Conservation (phyloP, 306 rosid species). For the Sicyos edulis region DNA sequence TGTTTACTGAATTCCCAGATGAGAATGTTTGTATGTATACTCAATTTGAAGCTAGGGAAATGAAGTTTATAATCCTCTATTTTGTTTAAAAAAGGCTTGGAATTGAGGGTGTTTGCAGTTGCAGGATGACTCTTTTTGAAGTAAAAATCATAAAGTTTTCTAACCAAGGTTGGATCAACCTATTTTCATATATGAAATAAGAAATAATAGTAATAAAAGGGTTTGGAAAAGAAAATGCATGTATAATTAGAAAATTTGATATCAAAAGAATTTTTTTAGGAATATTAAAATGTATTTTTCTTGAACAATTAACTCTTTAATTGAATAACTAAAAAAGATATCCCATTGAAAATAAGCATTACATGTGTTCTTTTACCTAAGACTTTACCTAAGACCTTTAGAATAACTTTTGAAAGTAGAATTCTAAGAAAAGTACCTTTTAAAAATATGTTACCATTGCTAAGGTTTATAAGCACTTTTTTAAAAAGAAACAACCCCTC, state of each 20-base stretch:
- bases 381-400: too few relatives aligned
- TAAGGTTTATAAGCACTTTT: not conserved
- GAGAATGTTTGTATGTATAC: not conserved
- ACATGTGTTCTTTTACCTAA: too few relatives aligned
- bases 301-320: too few relatives aligned
- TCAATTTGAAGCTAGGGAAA: conserved; percentile 2
- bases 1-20: conserved; percentile 1
- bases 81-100: not conserved
- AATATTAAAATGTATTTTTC: too few relatives aligned
- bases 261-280: too few relatives aligned
- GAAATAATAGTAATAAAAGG: too few relatives aligned
- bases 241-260: too few relatives aligned
- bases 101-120: not conserved
- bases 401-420: not conserved
- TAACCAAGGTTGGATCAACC: not conserved
- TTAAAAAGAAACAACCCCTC: too few relatives aligned
- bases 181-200: not conserved
- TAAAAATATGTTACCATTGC: not conserved
- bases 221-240: too few relatives aligned
- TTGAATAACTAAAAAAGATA: too few relatives aligned
- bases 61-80: not conserved
- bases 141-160: not conserved
- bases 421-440: not conserved
- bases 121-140: too few relatives aligned
- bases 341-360: too few relatives aligned